A percentile compares a stretch with the other conserved stretches of the same genome.
These are phyloP conservation scores for Calocera cornea DNA, from an alignment of 768 basidiomycete species.

Conservation along the genomic window DNA sequence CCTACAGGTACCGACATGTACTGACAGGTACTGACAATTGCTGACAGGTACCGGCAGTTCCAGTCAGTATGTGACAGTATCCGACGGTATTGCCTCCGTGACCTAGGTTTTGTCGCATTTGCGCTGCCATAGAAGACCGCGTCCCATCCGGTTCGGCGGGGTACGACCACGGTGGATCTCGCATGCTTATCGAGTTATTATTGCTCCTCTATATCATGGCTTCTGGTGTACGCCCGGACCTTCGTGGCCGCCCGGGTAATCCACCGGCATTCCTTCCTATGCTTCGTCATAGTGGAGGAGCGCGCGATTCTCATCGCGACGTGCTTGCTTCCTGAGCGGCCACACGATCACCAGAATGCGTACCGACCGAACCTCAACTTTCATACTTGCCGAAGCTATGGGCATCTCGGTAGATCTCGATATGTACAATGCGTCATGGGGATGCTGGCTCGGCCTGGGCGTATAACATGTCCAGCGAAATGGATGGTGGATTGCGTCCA, in stretches of 20 bases:
- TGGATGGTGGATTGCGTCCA: not conserved
- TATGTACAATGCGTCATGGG: not conserved
- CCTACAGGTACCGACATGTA: no score
- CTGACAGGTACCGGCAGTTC: no score
- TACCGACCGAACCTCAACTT: not conserved
- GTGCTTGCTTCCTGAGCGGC: not conserved
- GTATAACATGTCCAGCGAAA: not conserved
- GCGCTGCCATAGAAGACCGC: no score
- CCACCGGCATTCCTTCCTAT: not conserved
- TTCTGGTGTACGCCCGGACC: not conserved
- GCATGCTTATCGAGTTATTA: not conserved
- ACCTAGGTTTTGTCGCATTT: no score
- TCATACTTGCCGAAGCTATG: not conserved
- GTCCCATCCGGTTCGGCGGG: no score
- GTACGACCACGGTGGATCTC: no score
- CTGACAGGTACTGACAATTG: no score
- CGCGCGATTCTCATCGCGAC: not conserved
- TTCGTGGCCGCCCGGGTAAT: not conserved
- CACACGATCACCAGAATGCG: not conserved
- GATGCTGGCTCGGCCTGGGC: not conserved
- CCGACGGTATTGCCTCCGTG: no score
- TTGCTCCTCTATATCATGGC: not conserved
- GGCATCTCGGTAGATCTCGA: not conserved
- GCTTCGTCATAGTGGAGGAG: conserved; percentile 2
- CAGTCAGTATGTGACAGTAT: no score